Conservation (phyloP, 2,329 filamentous ascomycete genomes). For the Sporothrix schenckii region DNA sequence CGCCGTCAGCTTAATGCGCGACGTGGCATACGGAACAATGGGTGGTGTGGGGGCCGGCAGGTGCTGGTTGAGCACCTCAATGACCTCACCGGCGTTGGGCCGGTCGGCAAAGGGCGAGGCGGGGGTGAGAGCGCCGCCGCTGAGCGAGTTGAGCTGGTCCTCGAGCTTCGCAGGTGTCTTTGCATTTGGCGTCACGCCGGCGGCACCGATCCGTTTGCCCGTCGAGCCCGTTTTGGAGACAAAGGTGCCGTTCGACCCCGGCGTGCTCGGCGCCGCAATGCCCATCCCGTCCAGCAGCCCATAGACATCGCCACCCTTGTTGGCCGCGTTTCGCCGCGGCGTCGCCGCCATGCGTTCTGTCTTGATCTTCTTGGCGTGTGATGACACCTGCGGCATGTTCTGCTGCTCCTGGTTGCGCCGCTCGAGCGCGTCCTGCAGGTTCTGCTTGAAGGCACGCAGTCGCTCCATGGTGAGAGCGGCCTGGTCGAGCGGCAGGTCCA, state of each 20-base stretch:
- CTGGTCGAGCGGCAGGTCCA: slow-evolving; percentile 71
- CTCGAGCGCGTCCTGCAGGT: slow-evolving; percentile 81
- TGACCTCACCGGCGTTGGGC: slow-evolving; percentile 74
- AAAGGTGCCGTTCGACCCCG: slow-evolving; percentile 41
- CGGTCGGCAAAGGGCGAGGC: slow-evolving; percentile 71
- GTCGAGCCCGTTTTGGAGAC: neutral
- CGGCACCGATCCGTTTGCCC: slow-evolving; percentile 45
- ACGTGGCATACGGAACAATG: slow-evolving; percentile 70
- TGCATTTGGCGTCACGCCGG: slow-evolving; percentile 45
- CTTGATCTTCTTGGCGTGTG: slow-evolving; percentile 28
- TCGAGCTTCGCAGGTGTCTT: slow-evolving; percentile 49
- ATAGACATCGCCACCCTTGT: slow-evolving; percentile 70
- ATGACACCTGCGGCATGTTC: slow-evolving; percentile 6
- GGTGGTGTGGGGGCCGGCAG: slow-evolving; percentile 69
- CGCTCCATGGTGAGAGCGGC: slow-evolving; percentile 64
- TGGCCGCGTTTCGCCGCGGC: slow-evolving; percentile 59
- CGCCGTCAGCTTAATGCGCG: slow-evolving; percentile 81
- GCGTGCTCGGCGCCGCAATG: slow-evolving; percentile 57
- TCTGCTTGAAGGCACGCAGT: slow-evolving; percentile 78
- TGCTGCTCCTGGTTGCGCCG: slow-evolving; percentile 29
- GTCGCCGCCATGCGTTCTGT: slow-evolving; percentile 63
- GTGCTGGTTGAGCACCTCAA: slow-evolving; percentile 82
- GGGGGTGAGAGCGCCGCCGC: slow-evolving; percentile 28
- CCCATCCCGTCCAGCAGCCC: slow-evolving; percentile 59
- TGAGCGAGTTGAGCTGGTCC: slow-evolving; percentile 47